Conservation (phyloP, 331 rosid species). For the Acacia pycnantha region DNA sequence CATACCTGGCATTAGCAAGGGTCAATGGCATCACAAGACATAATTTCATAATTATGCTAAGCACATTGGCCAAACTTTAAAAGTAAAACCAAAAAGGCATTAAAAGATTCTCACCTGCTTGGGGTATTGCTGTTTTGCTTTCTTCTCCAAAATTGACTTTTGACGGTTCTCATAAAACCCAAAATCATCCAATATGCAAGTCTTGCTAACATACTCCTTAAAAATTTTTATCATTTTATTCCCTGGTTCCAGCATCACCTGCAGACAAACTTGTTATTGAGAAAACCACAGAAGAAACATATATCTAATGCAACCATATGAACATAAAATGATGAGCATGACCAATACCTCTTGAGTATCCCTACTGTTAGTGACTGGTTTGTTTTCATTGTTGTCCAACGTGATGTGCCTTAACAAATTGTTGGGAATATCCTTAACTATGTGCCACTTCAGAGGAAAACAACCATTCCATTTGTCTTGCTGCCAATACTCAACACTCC, state of each 20-base stretch:
- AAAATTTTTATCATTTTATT: background rate
- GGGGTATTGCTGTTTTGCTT: constrained; percentile 13
- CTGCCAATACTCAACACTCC: constrained; percentile 17
- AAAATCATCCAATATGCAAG: constrained; percentile 20
- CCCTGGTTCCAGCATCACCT: constrained; percentile 19
- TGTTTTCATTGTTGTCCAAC: constrained; percentile 19
- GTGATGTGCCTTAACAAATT: constrained; percentile 21
- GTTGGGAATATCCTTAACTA: constrained; percentile 19
- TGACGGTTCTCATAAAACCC: constrained; percentile 14
- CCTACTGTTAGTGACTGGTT: constrained; percentile 16
- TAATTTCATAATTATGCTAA: background rate
- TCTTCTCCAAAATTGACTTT: constrained; percentile 13
- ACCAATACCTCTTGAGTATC: constrained; percentile 10
- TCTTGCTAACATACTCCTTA: constrained; percentile 2
- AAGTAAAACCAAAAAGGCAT: background rate
- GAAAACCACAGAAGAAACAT: background rate
- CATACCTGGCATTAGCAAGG: background rate
- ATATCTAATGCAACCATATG: background rate
- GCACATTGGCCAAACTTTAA: background rate
- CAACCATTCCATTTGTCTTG: constrained; percentile 23
- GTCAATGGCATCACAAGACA: background rate
- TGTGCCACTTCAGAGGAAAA: constrained; percentile 14
- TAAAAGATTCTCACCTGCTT: background rate
- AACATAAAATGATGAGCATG: background rate
- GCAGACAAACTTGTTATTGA: background rate